Evolutionary conservation across 805 yeast genomes (phyloP).

Genomic region (Hemisphaericaspora nanyangensis): DNA sequence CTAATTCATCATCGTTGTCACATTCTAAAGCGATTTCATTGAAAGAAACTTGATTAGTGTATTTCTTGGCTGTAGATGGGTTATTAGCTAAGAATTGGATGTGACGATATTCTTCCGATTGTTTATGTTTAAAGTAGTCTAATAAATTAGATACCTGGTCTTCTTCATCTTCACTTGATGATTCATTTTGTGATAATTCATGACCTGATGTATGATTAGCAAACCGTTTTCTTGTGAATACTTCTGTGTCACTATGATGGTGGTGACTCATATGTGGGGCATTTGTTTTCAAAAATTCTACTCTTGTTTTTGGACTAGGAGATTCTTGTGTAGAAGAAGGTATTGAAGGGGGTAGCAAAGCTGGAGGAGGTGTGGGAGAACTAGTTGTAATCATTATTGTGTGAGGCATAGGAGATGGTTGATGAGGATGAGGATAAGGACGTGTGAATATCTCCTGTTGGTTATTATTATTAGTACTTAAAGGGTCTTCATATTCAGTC

Average conservation of each 20-base stretch:
- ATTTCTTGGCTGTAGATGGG: slow-evolving; percentile 8
- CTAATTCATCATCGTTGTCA: slow-evolving; percentile 17
- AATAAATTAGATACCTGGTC: slow-evolving; percentile 11
- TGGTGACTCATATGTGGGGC: too few relatives aligned
- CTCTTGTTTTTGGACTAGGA: too few relatives aligned
- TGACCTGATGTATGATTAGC: neutral
- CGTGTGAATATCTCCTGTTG: too few relatives aligned
- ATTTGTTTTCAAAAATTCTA: too few relatives aligned
- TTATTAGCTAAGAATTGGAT: slow-evolving; percentile 15
- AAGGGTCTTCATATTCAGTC: too few relatives aligned
- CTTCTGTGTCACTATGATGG: neutral
- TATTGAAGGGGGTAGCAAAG: neutral
- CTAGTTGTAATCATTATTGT: neutral
- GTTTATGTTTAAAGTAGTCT: slow-evolving; percentile 12
- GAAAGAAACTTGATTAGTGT: slow-evolving; percentile 44
- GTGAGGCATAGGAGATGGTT: too few relatives aligned
- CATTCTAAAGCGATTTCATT: slow-evolving; percentile 47
- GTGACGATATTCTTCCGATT: slow-evolving; percentile 20
- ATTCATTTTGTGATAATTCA: neutral
- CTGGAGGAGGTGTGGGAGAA: neutral
- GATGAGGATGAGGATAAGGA: too few relatives aligned
- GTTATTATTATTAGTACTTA: too few relatives aligned
- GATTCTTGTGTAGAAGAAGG: too few relatives aligned
- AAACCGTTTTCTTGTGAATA: neutral
- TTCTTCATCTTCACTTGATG: neutral